Evolutionary conservation across 371 early-diverging fungal genomes (phyloP).

Genomic region (Mortierella sp.): DNA sequence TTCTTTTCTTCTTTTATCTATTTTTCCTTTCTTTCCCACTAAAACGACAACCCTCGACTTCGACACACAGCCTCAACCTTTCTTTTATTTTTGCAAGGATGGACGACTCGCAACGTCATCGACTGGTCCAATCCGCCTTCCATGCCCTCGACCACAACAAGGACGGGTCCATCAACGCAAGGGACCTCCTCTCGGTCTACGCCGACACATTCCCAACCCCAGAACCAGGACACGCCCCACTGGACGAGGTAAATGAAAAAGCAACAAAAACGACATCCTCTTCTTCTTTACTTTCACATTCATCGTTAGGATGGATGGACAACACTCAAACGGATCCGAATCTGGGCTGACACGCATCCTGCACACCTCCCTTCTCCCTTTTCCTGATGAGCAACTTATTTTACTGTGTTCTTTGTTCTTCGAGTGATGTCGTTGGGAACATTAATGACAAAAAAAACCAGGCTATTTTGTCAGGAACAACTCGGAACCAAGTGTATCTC

Average conservation of each 20-base stretch:
- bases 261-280: no score
- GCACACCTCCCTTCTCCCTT: neutral
- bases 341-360: neutral
- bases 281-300: neutral
- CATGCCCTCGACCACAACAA: constrained; percentile 69
- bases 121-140: constrained; percentile 64
- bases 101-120: constrained; percentile 51
- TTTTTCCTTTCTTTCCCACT: neutral
- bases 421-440: neutral
- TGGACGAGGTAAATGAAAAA: constrained; percentile 57
- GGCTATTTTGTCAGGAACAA: neutral
- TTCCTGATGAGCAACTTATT: neutral
- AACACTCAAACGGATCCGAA: neutral
- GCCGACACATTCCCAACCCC: constrained; percentile 56
- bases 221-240: constrained; percentile 59
- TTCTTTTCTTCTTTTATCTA: neutral
- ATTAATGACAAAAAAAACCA: neutral
- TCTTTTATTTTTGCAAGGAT: constrained; percentile 10
- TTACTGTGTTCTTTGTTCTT: neutral
- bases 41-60: neutral
- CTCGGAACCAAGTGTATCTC: neutral
- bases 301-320: neutral
- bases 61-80: constrained; percentile 2
- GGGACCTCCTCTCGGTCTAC: constrained; percentile 64
- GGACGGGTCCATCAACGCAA: constrained; percentile 69